Conservation (phyloP, 2,329 filamentous ascomycete genomes). For the Akanthomyces dipterigenus region DNA sequence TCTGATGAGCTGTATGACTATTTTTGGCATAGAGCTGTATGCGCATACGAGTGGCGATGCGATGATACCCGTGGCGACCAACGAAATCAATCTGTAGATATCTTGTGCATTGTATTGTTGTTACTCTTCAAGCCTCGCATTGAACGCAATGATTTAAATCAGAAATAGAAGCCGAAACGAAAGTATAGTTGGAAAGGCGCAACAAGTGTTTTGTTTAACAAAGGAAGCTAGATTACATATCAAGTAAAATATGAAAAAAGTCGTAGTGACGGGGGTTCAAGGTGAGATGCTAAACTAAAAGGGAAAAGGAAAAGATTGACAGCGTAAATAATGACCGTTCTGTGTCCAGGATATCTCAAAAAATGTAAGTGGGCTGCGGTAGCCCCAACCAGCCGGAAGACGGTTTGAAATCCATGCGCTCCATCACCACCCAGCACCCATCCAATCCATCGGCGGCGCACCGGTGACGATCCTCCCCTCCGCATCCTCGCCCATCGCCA, state of each 20-base stretch:
- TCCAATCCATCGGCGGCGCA: not conserved
- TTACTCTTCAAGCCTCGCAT: not conserved
- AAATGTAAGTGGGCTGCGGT: too few species aligned
- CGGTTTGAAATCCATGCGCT: too few species aligned
- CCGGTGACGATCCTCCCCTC: not conserved
- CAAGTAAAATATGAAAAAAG: too few species aligned
- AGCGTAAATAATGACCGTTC: too few species aligned
- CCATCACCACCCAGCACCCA: not conserved
- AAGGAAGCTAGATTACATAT: too few species aligned
- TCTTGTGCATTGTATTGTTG: not conserved
- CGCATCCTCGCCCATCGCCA: not conserved
- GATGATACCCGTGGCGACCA: constrained; percentile 10
- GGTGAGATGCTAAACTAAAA: too few species aligned
- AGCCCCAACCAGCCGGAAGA: too few species aligned
- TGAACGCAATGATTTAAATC: not conserved
- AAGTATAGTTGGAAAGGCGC: too few species aligned
- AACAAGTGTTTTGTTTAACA: too few species aligned
- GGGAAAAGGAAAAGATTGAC: too few species aligned
- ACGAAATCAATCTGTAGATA: not conserved
- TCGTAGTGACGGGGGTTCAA: too few species aligned
- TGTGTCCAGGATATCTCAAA: too few species aligned
- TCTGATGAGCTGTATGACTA: not conserved
- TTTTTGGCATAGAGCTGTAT: not conserved
- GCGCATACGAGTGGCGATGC: not conserved
- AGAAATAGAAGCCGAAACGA: not conserved